A percentile compares a stretch with the other conserved stretches of the same genome.
These are phyloP conservation scores for Themeda triandra DNA, from an alignment of 176 grass and related monocot species.

Conservation along the genomic window DNA sequence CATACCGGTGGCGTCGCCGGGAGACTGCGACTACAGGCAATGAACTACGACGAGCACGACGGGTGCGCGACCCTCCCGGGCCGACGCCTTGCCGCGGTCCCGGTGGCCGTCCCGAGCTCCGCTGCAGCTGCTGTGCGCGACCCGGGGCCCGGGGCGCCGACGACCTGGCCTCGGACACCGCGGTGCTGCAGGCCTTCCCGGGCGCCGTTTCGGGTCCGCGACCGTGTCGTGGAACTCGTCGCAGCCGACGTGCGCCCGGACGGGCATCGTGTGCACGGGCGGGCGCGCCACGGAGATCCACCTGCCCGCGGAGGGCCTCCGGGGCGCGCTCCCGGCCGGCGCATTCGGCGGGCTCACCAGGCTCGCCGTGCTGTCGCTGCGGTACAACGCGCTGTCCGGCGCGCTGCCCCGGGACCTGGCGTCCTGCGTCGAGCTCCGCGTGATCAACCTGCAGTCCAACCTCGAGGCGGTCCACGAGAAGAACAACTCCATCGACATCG, in stretches of 20 bases:
- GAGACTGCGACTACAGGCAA: too few relatives aligned
- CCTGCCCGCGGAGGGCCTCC: conserved; percentile 51
- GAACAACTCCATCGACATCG: too few relatives aligned
- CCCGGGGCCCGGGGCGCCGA: conserved; percentile 2
- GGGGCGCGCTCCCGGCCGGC: conserved; percentile 38
- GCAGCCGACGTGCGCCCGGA: conserved; percentile 44
- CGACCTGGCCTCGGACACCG: conserved; percentile 47
- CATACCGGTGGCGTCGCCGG: too few relatives aligned
- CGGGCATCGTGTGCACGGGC: too few relatives aligned
- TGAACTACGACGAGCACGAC: too few relatives aligned
- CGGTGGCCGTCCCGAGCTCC: too few relatives aligned
- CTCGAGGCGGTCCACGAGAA: neutral
- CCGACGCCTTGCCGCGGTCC: too few relatives aligned
- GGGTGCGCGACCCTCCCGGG: too few relatives aligned
- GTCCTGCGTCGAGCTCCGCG: conserved; percentile 30
- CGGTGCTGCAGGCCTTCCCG: conserved; percentile 54
- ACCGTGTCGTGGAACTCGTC: conserved; percentile 41
- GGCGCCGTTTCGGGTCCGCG: conserved; percentile 48
- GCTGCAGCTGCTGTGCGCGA: too few relatives aligned
- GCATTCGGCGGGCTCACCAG: conserved; percentile 50
- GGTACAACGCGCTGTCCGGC: conserved; percentile 62
- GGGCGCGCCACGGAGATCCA: conserved; percentile 49
- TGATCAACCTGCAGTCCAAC: conserved; percentile 58
- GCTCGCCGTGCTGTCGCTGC: conserved; percentile 55
- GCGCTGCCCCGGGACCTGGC: conserved; percentile 52